Conservation (phyloP, 768 basidiomycete genomes). For the Guyanaporus albipodus region DNA sequence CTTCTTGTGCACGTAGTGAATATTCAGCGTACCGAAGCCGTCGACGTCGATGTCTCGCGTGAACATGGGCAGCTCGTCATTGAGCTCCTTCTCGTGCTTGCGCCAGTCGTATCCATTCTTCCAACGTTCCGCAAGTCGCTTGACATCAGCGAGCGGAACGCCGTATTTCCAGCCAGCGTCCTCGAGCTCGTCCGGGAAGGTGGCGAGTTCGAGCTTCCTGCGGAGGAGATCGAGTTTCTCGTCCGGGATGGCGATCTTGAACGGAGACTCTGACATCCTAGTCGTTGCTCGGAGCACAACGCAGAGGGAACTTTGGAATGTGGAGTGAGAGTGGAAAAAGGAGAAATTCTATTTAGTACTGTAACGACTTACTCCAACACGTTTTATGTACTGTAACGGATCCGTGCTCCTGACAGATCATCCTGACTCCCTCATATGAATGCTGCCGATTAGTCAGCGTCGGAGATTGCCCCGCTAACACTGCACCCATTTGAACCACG, state of each 20-base stretch:
- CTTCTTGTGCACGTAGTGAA: slow-evolving; percentile 58
- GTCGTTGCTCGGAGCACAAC: too few species aligned
- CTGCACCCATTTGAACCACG: too few species aligned
- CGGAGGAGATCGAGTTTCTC: slow-evolving; percentile 37
- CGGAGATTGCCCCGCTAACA: too few species aligned
- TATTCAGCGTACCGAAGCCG: slow-evolving; percentile 43
- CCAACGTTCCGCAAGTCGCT: slow-evolving; percentile 49
- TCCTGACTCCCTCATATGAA: too few species aligned
- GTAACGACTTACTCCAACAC: too few species aligned
- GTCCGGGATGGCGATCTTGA: slow-evolving; percentile 47
- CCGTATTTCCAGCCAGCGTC: slow-evolving; percentile 51
- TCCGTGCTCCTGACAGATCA: too few species aligned
- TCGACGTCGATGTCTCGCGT: slow-evolving; percentile 48
- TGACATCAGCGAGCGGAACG: slow-evolving; percentile 44
- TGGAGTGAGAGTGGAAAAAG: too few species aligned
- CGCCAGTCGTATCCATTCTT: slow-evolving; percentile 54
- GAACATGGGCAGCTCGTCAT: slow-evolving; percentile 52
- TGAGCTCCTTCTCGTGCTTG: slow-evolving; percentile 46
- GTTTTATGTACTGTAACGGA: too few species aligned
- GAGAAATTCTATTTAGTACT: too few species aligned
- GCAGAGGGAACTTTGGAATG: too few species aligned
- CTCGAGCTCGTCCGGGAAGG: slow-evolving; percentile 58
- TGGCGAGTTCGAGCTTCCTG: slow-evolving; percentile 44
- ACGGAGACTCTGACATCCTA: slow-evolving; percentile 36
- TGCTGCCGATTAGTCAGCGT: too few species aligned